phyloP scores from a whole-genome alignment of 2,329 filamentous ascomycete species.

The Pseudogymnoascus sp. region DNA sequence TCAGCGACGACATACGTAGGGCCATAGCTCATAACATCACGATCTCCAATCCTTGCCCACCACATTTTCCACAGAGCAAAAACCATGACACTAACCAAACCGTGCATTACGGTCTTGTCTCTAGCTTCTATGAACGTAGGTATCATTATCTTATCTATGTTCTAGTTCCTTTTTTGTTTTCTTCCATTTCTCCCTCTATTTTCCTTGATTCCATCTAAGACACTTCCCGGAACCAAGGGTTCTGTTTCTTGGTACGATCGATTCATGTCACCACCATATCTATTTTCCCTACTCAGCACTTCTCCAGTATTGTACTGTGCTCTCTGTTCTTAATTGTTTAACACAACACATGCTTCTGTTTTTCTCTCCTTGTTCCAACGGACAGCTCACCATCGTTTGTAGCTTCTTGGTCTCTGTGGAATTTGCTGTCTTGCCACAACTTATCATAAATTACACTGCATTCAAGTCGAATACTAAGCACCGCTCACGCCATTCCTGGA shows the following conservation, averaged over 20 bases:
- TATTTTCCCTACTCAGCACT: not conserved
- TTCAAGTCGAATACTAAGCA: not conserved
- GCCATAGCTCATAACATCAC: not conserved
- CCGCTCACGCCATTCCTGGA: not conserved
- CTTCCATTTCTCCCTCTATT: not conserved
- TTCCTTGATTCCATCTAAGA: not conserved
- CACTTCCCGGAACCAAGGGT: not conserved
- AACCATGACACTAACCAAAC: not conserved
- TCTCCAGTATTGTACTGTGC: not conserved
- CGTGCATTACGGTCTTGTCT: not conserved
- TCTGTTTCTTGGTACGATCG: not conserved
- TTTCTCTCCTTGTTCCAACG: not conserved
- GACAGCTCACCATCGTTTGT: not conserved
- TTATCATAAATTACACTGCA: not conserved
- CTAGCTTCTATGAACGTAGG: not conserved
- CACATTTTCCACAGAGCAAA: not conserved
- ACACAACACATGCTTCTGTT: not conserved
- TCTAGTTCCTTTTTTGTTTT: not conserved
- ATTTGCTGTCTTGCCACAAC: not conserved
- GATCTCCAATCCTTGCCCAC: not conserved
- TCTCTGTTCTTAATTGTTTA: not conserved
- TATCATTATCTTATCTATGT: not conserved
- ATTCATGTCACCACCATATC: not conserved
- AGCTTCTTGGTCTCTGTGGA: not conserved
- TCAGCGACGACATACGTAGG: conserved; percentile 8